phyloP scores from a whole-genome alignment of 257 asterid species.

The Solanum infundibuliforme region DNA sequence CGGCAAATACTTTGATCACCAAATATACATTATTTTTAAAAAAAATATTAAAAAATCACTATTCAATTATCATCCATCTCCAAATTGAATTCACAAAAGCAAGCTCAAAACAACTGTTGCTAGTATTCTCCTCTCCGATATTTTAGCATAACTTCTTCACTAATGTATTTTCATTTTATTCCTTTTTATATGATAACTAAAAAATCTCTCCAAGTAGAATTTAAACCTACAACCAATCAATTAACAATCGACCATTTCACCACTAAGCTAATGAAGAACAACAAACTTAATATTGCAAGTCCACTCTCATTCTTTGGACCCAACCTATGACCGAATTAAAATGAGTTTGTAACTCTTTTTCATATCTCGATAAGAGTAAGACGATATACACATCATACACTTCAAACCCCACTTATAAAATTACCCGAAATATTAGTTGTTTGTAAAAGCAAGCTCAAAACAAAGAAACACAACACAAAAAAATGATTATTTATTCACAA shows the following conservation, averaged over 20 bases:
- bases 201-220: background rate
- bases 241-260: background rate
- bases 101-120: background rate
- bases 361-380: background rate
- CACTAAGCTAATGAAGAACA: background rate
- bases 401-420: background rate
- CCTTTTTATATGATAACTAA: background rate
- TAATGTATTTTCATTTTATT: background rate
- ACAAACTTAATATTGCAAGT: background rate
- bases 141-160: background rate
- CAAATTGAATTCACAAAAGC: background rate
- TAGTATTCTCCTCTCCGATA: background rate
- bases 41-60: too few relatives aligned
- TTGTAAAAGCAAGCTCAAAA: background rate
- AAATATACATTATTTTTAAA: too few relatives aligned
- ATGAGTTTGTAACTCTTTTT: background rate
- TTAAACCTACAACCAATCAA: background rate
- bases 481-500: slow-evolving; percentile 13
- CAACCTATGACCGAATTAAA: background rate
- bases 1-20: background rate
- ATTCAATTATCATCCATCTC: background rate
- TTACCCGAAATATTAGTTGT: background rate
- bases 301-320: background rate
- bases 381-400: background rate
- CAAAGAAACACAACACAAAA: background rate